Evolutionary conservation across 2,329 filamentous ascomycete species (phyloP).

Genomic region (Cordyceps farinosa): DNA sequence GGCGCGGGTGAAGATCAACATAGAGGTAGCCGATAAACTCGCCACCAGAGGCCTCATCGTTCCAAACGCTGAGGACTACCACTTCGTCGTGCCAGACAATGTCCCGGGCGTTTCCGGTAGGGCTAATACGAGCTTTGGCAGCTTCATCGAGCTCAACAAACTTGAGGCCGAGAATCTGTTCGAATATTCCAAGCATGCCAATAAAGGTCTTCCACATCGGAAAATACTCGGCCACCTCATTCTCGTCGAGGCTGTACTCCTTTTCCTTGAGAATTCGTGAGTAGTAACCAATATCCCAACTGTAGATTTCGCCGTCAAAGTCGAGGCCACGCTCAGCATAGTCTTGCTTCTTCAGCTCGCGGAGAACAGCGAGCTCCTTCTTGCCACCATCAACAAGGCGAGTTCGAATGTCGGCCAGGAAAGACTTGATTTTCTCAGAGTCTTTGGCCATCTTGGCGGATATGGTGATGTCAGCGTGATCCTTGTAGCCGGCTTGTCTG

Average conservation of each 20-base stretch:
- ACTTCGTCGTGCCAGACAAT: slow-evolving; percentile 82
- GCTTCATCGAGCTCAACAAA: slow-evolving; percentile 70
- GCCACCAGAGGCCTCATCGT: slow-evolving; percentile 66
- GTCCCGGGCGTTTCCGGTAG: slow-evolving; percentile 65
- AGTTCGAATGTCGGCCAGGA: slow-evolving; percentile 65
- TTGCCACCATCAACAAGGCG: slow-evolving; percentile 66
- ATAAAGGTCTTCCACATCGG: slow-evolving; percentile 69
- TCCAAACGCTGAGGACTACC: slow-evolving; percentile 79
- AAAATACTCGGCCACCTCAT: slow-evolving; percentile 80
- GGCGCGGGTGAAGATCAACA: slow-evolving; percentile 74
- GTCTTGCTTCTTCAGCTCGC: slow-evolving; percentile 70
- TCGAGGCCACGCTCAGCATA: slow-evolving; percentile 54
- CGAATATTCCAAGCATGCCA: slow-evolving; percentile 80
- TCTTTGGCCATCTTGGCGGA: slow-evolving; percentile 86
- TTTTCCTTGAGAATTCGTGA: slow-evolving; percentile 76
- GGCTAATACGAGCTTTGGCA: slow-evolving; percentile 61
- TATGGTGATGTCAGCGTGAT: slow-evolving; percentile 72
- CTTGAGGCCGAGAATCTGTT: slow-evolving; percentile 74
- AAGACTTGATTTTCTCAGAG: slow-evolving; percentile 66
- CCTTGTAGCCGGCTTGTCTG: slow-evolving; percentile 69
- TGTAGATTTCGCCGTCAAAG: slow-evolving; percentile 69
- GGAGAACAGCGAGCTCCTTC: slow-evolving; percentile 67
- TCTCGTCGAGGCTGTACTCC: slow-evolving; percentile 76
- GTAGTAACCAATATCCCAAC: slow-evolving; percentile 81
- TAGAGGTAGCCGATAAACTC: slow-evolving; percentile 80